These are phyloP conservation scores for Garcia nutans DNA, from an alignment of 345 rosid species.

Conservation along the genomic window DNA sequence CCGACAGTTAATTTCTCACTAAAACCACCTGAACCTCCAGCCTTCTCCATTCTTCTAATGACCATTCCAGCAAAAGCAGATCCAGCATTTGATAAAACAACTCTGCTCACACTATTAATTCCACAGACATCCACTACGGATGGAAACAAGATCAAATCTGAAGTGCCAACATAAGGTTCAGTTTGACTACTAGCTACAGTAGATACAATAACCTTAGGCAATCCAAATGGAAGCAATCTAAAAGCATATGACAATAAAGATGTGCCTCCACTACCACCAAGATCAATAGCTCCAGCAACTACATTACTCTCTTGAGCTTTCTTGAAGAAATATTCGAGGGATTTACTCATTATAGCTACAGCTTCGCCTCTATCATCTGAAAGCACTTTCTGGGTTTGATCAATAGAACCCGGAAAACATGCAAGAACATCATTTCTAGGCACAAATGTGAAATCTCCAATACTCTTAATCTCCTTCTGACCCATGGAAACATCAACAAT, in stretches of 20 bases:
- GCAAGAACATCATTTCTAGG: constrained; percentile 58
- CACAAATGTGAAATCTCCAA: constrained; percentile 48
- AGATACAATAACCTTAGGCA: constrained; percentile 81
- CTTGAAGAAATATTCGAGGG: constrained; percentile 55
- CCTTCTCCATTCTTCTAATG: constrained; percentile 44
- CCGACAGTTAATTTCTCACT: constrained; percentile 57
- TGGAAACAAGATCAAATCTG: constrained; percentile 77
- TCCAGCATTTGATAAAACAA: constrained; percentile 76
- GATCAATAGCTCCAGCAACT: constrained; percentile 68
- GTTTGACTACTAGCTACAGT: constrained; percentile 92
- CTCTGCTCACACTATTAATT: constrained; percentile 78
- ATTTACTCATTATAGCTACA: constrained; percentile 61
- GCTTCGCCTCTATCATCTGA: constrained; percentile 74
- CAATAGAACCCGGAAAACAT: constrained; percentile 30
- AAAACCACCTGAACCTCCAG: constrained; percentile 7
- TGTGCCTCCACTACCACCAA: constrained; percentile 93
- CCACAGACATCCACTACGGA: constrained; percentile 91
- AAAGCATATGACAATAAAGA: constrained; percentile 74
- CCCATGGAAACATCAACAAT: constrained; percentile 77
- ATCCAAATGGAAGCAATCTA: constrained; percentile 65
- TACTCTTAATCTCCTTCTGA: constrained; percentile 31
- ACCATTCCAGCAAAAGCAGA: constrained; percentile 97
- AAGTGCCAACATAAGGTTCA: constrained; percentile 72
- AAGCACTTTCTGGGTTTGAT: constrained; percentile 26
- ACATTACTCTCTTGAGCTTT: constrained; percentile 35